These are phyloP conservation scores for Sporobolomyces pararoseus DNA, from an alignment of 768 basidiomycete species.

Conservation along the genomic window DNA sequence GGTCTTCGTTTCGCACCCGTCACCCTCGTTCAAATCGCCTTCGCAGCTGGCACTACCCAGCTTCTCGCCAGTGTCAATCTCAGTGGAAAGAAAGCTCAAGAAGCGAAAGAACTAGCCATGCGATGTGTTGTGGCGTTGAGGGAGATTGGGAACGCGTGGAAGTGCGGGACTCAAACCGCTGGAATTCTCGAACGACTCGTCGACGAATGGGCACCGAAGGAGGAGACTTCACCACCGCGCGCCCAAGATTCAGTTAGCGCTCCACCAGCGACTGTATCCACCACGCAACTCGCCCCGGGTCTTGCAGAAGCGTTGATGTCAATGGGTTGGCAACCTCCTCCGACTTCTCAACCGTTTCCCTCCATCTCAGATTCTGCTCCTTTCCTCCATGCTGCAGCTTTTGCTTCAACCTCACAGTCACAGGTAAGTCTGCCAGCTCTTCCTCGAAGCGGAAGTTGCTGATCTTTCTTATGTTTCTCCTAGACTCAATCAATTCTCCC, in stretches of 20 bases:
- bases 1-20: slow-evolving; percentile 60
- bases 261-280: background rate
- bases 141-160: slow-evolving; percentile 60
- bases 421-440: too few relatives aligned
- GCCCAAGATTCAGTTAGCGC: too few relatives aligned
- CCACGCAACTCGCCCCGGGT: background rate
- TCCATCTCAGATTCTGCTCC: too few relatives aligned
- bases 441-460: too few relatives aligned
- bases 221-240: too few relatives aligned
- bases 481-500: too few relatives aligned
- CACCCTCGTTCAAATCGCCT: slow-evolving; percentile 59
- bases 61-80: slow-evolving; percentile 57
- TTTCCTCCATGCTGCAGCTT: too few relatives aligned
- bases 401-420: too few relatives aligned
- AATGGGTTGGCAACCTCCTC: background rate
- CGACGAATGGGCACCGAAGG: slow-evolving; percentile 46
- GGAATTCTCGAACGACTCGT: slow-evolving; percentile 55
- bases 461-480: too few relatives aligned
- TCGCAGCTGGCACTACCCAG: slow-evolving; percentile 61
- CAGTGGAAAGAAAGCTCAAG: slow-evolving; percentile 53
- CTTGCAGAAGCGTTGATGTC: background rate
- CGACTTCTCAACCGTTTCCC: background rate
- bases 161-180: slow-evolving; percentile 57
- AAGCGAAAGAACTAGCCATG: slow-evolving; percentile 54
- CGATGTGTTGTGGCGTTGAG: slow-evolving; percentile 55